phyloP scores from a whole-genome alignment of 2,329 filamentous ascomycete species.

The Exserohilum rostratum region DNA sequence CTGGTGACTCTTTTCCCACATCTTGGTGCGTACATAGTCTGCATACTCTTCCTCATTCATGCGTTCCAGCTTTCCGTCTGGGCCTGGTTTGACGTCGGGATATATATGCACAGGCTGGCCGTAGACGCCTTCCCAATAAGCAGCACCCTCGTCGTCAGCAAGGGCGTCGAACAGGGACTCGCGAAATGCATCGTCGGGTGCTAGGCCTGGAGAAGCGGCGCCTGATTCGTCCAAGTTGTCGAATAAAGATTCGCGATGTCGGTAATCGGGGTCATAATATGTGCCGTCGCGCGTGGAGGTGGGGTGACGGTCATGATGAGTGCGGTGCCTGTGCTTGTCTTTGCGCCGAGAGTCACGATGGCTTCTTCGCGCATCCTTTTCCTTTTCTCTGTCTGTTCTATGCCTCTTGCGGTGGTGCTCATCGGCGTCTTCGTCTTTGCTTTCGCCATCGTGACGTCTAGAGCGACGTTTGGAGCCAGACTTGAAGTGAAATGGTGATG shows the following conservation, averaged over 20 bases:
- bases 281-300: conserved; percentile 37
- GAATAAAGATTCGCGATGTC: conserved; percentile 42
- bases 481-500: conserved; percentile 51
- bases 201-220: conserved; percentile 34
- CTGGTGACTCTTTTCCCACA: conserved; percentile 96
- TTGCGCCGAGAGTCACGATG: conserved; percentile 24
- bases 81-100: conserved; percentile 60
- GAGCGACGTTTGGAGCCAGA: conserved; percentile 29
- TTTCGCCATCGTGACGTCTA: conserved; percentile 22
- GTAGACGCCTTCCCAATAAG: conserved; percentile 96
- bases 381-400: conserved; percentile 16
- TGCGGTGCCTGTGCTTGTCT: conserved; percentile 27
- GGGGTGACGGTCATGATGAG: conserved; percentile 24
- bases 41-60: conserved; percentile 97
- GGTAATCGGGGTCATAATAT: conserved; percentile 40
- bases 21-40: conserved; percentile 78
- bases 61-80: conserved; percentile 67
- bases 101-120: conserved; percentile 92
- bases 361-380: conserved; percentile 9
- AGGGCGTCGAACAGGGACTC: conserved; percentile 96
- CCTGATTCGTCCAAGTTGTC: conserved; percentile 41
- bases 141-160: conserved; percentile 93
- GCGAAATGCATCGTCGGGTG: conserved; percentile 79
- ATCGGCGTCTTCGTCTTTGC: conserved; percentile 10
- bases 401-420: conserved; percentile 20